Conservation (phyloP, 768 basidiomycete genomes). For the Asterophora lycoperdoides region DNA sequence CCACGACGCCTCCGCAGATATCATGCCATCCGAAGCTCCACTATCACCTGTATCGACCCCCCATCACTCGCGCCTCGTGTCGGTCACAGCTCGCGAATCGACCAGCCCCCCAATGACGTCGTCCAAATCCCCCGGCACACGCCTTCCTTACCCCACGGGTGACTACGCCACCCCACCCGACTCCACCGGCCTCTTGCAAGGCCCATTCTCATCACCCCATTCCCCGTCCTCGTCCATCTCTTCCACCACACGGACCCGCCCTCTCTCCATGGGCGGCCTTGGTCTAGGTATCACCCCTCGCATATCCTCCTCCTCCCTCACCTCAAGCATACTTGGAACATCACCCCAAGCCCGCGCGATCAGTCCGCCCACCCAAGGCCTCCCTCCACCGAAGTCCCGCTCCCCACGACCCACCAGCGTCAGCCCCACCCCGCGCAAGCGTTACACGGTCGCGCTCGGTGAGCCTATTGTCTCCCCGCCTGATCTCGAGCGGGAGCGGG, state of each 20-base stretch:
- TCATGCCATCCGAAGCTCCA: conserved; percentile 21
- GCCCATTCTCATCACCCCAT: conserved; percentile 36
- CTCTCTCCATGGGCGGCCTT: conserved; percentile 45
- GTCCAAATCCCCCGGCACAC: conserved; percentile 43
- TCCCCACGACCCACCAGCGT: conserved; percentile 49
- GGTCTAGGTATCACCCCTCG: conserved; percentile 23
- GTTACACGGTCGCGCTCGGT: conserved; percentile 83
- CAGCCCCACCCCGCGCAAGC: conserved; percentile 73
- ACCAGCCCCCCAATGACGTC: conserved; percentile 62
- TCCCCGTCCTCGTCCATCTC: conserved; percentile 52
- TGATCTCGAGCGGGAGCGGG: conserved; percentile 12
- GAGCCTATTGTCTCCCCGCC: conserved; percentile 56
- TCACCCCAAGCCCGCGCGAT: conserved; percentile 16
- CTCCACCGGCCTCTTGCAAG: conserved; percentile 29
- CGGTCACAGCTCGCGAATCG: conserved; percentile 52
- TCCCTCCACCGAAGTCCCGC: conserved; percentile 40
- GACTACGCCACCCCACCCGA: conserved; percentile 73
- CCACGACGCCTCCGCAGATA: conserved; percentile 16
- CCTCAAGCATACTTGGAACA: conserved; percentile 14
- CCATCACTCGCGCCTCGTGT: conserved; percentile 31
- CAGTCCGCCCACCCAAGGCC: conserved; percentile 22
- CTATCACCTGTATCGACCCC: conserved; percentile 28
- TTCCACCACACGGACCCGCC: conserved; percentile 43
- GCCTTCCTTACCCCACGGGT: conserved; percentile 78
- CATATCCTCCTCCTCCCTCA: conserved; percentile 25